Conservation (phyloP, 192 early-diverging fungal genomes). For the Linnemannia hyalina region DNA sequence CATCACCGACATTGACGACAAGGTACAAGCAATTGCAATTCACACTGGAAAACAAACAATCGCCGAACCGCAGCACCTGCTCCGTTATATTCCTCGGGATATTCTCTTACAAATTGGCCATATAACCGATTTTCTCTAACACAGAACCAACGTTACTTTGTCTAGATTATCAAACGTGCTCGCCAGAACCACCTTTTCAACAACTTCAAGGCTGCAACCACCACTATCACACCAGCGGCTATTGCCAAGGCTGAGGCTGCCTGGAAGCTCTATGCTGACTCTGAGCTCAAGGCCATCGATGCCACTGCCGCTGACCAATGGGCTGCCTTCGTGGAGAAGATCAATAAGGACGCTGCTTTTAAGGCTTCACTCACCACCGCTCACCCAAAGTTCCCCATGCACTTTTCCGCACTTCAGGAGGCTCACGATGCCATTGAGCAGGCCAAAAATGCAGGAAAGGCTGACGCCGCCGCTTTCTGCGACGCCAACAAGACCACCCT, state of each 20-base stretch:
- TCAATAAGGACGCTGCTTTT: constrained; percentile 61
- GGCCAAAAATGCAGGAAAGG: constrained; percentile 62
- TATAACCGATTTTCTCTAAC: background rate
- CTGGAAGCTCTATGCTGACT: constrained; percentile 71
- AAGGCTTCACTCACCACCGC: constrained; percentile 56
- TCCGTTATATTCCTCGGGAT: background rate
- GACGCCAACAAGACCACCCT: constrained; percentile 66
- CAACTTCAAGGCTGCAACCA: constrained; percentile 61
- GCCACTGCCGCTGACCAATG: constrained; percentile 64
- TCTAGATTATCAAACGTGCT: constrained; percentile 88
- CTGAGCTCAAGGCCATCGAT: constrained; percentile 66
- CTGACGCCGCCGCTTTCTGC: constrained; percentile 64
- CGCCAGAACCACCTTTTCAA: constrained; percentile 87
- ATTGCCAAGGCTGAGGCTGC: constrained; percentile 71
- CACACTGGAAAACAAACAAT: background rate
- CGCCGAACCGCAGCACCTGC: background rate
- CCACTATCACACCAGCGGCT: constrained; percentile 62
- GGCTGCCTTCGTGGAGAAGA: constrained; percentile 66
- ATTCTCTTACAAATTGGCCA: background rate
- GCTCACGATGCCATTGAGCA: constrained; percentile 57
- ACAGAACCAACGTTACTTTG: too few relatives aligned
- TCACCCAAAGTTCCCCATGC: constrained; percentile 83
- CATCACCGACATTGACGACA: constrained; percentile 99
- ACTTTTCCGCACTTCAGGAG: constrained; percentile 72
- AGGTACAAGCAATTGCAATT: constrained; percentile 55